Conservation (phyloP, 352 stramenopile genomes). For the Elongisporangium undulatum region DNA sequence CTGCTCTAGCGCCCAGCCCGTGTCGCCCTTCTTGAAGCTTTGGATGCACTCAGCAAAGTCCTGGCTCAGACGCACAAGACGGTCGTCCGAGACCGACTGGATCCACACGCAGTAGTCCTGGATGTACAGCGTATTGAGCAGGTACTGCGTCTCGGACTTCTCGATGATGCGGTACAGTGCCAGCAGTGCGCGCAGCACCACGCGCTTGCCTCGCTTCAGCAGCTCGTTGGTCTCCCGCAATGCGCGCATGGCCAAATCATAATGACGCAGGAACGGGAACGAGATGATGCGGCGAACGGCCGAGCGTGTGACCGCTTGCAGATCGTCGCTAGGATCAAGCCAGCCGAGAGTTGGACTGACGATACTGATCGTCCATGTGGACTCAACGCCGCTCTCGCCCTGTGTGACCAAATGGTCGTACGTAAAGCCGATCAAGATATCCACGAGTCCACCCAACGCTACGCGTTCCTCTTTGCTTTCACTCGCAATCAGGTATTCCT, state of each 20-base stretch:
- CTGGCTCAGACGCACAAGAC: constrained; percentile 27
- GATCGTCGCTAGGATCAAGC: constrained; percentile 81
- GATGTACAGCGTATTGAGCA: constrained; percentile 95
- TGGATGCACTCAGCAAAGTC: constrained; percentile 22
- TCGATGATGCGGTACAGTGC: constrained; percentile 90
- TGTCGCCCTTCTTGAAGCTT: constrained; percentile 63
- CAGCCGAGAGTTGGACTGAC: constrained; percentile 93
- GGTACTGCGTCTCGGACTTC: constrained; percentile 95
- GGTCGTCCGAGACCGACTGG: constrained; percentile 54
- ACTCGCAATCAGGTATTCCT: constrained; percentile 72
- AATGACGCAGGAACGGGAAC: constrained; percentile 96
- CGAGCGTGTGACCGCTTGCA: constrained; percentile 58
- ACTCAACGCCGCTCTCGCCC: constrained; percentile 95
- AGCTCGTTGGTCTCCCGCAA: constrained; percentile 84
- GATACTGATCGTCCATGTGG: constrained; percentile 95
- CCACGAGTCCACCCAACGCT: constrained; percentile 84
- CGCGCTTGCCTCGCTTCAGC: constrained; percentile 81
- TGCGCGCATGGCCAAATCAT: constrained; percentile 74
- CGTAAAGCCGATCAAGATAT: constrained; percentile 94
- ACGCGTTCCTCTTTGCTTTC: constrained; percentile 49
- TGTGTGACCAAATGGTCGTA: constrained; percentile 96
- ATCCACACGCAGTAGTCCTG: constrained; percentile 92
- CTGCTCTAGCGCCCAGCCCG: constrained; percentile 71
- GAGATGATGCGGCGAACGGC: constrained; percentile 90
- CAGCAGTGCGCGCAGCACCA: constrained; percentile 89